Conservation (phyloP, 805 yeast species). For the Candida verbasci region DNA sequence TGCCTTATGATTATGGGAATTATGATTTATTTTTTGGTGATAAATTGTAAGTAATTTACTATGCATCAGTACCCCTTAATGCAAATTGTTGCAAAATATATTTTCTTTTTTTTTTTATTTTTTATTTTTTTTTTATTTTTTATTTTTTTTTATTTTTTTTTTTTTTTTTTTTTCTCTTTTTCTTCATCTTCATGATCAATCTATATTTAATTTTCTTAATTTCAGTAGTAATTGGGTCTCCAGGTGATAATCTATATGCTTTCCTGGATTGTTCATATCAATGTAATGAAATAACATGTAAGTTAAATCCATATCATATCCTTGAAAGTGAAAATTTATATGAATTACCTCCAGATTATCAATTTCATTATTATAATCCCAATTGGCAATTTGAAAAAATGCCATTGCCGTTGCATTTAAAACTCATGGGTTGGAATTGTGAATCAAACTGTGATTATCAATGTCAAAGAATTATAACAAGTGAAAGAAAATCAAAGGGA, state of each 20-base stretch:
- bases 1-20: constrained; percentile 12
- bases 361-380: constrained; percentile 23
- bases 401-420: constrained; percentile 41
- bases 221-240: constrained; percentile 36
- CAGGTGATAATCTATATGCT: constrained; percentile 58
- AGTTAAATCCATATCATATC: constrained; percentile 22
- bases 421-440: constrained; percentile 48
- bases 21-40: constrained; percentile 12
- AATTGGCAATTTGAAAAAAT: constrained; percentile 30
- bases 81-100: no score
- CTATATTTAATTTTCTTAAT: not conserved
- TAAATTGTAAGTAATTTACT: no score
- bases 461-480: constrained; percentile 33
- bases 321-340: constrained; percentile 20
- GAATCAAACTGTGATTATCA: constrained; percentile 33
- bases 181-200: not conserved
- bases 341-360: constrained; percentile 12
- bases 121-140: no score
- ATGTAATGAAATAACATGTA: constrained; percentile 40
- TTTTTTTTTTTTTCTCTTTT: not conserved
- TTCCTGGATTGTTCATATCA: constrained; percentile 52
- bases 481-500: constrained; percentile 14
- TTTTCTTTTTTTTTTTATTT: no score
- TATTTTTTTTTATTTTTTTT: no score
- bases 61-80: no score